A percentile compares a stretch with the other conserved stretches of the same genome.
phyloP scores from a whole-genome alignment of 192 early-diverging fungal genomes.

The Coemansia biformis region DNA sequence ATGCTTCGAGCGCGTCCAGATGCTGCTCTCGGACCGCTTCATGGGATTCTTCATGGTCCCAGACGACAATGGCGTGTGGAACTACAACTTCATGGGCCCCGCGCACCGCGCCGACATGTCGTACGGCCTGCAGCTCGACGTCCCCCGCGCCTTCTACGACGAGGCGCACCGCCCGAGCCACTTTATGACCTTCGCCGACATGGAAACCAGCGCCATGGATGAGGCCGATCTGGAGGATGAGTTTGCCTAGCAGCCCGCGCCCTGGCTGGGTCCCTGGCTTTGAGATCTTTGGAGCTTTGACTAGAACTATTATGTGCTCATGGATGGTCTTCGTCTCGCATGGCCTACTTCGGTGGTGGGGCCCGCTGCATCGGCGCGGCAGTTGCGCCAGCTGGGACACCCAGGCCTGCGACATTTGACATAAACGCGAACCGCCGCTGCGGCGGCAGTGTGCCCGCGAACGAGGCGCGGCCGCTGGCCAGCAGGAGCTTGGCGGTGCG shows the following conservation, averaged over 20 bases:
- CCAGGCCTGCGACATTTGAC: constrained; percentile 21
- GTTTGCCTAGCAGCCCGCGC: too few relatives aligned
- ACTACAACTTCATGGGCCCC: constrained; percentile 98
- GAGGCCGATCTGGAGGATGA: constrained; percentile 49
- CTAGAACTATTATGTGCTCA: too few relatives aligned
- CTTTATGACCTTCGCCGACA: constrained; percentile 84
- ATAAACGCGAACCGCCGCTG: constrained; percentile 43
- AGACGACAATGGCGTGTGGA: constrained; percentile 88
- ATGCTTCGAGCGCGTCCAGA: constrained; percentile 97
- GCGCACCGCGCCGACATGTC: constrained; percentile 89
- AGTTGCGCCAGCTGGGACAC: constrained; percentile 28
- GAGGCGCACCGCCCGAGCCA: constrained; percentile 92
- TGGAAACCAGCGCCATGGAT: constrained; percentile 48
- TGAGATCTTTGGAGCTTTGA: too few relatives aligned
- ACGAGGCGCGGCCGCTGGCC: constrained; percentile 10
- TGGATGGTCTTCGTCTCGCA: too few relatives aligned
- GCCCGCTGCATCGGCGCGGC: constrained; percentile 30
- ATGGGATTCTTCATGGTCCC: constrained; percentile 99
- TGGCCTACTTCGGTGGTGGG: not conserved
- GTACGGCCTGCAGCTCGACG: constrained; percentile 81
- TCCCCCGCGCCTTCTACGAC: constrained; percentile 96
- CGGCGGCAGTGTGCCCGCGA: constrained; percentile 37
- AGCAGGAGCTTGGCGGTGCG: constrained; percentile 23
- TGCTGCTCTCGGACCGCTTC: constrained; percentile 92
- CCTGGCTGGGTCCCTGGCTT: too few relatives aligned